Conservation (phyloP, 108 stramenopile genomes). For the Chaetoceros tenuissimus region DNA sequence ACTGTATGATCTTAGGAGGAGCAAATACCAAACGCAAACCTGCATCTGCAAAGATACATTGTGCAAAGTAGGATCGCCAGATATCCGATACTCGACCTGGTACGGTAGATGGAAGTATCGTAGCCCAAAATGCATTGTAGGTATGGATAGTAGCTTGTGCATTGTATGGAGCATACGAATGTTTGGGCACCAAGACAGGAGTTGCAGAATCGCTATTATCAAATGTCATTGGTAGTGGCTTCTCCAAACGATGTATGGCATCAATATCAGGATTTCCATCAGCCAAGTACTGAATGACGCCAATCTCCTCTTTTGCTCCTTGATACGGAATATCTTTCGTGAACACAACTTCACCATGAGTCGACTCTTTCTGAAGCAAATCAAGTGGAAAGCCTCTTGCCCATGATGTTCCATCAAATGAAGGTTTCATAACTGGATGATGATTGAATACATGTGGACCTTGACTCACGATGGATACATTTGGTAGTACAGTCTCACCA, state of each 20-base stretch:
- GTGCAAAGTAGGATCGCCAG: slow-evolving; percentile 54
- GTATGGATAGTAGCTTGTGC: slow-evolving; percentile 50
- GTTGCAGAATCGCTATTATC: slow-evolving; percentile 5
- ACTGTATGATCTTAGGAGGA: slow-evolving; percentile 30
- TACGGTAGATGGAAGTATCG: slow-evolving; percentile 44
- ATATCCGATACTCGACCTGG: slow-evolving; percentile 49
- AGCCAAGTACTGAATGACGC: slow-evolving; percentile 36
- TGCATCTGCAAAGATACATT: slow-evolving; percentile 13
- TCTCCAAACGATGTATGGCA: slow-evolving; percentile 43
- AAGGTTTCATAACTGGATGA: slow-evolving; percentile 29
- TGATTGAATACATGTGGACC: slow-evolving; percentile 29
- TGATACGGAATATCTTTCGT: too few species aligned
- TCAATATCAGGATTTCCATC: slow-evolving; percentile 54
- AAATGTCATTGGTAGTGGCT: slow-evolving; percentile 14
- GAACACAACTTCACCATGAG: neutral
- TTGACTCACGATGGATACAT: too few species aligned
- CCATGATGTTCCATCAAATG: slow-evolving; percentile 25
- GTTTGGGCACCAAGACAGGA: slow-evolving; percentile 9
- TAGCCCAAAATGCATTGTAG: slow-evolving; percentile 28
- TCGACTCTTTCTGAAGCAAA: neutral
- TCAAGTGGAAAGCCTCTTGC: slow-evolving; percentile 50
- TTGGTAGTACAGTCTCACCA: too few species aligned
- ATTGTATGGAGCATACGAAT: slow-evolving; percentile 36
- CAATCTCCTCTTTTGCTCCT: too few species aligned
- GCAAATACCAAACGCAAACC: slow-evolving; percentile 16